phyloP scores from a whole-genome alignment of 139 green algal genomes.

The Tetradesmus lagerheimii region DNA sequence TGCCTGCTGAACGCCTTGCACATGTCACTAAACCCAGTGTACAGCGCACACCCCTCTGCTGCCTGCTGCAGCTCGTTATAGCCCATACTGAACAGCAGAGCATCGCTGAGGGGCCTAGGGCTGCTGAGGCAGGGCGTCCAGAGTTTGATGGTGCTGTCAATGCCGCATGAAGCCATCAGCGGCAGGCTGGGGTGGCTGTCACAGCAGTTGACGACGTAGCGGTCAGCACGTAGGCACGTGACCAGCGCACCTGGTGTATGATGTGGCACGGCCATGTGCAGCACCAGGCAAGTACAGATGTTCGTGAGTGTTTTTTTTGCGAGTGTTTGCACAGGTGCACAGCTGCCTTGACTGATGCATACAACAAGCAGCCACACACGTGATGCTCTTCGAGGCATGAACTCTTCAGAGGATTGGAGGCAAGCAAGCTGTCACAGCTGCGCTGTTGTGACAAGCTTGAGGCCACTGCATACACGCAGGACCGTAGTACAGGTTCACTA shows the following conservation, averaged over 20 bases:
- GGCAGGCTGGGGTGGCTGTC: conserved; percentile 19
- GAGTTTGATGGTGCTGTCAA: conserved; percentile 33
- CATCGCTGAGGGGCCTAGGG: background rate
- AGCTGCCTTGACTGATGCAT: too few species aligned
- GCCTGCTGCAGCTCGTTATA: conserved; percentile 28
- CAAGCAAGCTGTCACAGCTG: too few species aligned
- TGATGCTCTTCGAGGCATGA: too few species aligned
- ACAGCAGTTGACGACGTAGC: conserved; percentile 34
- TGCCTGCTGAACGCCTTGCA: conserved; percentile 28
- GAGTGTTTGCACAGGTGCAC: too few species aligned
- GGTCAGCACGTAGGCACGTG: conserved; percentile 7
- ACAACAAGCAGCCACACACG: too few species aligned
- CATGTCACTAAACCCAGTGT: conserved; percentile 12
- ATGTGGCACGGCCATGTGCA: background rate
- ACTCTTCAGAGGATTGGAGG: too few species aligned
- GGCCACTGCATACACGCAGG: background rate
- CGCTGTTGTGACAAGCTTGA: too few species aligned
- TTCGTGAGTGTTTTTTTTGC: too few species aligned
- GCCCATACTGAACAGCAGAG: conserved; percentile 11
- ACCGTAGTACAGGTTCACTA: too few species aligned
- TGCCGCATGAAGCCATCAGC: conserved; percentile 37
- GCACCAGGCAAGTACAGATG: too few species aligned
- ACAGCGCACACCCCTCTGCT: background rate
- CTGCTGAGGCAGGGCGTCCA: conserved; percentile 24
- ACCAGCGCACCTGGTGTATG: conserved; percentile 3